These are phyloP conservation scores for Canariomyces notabilis DNA, from an alignment of 2,329 filamentous ascomycete genomes.

Conservation along the genomic window DNA sequence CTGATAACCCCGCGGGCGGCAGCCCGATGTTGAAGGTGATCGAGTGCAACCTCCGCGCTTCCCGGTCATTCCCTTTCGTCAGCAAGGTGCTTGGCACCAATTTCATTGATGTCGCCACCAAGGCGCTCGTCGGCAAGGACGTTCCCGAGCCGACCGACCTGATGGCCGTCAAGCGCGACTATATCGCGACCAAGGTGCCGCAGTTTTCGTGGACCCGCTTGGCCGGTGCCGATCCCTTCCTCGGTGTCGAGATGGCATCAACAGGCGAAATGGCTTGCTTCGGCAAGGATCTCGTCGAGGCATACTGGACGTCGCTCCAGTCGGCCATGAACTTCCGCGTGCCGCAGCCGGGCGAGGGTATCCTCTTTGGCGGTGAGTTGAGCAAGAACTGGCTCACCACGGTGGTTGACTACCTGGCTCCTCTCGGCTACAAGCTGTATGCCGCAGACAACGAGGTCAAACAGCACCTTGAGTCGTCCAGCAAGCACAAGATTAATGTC, in stretches of 20 bases:
- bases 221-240: slow-evolving; percentile 92
- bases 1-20: slow-evolving; percentile 67
- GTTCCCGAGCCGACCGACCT: slow-evolving; percentile 82
- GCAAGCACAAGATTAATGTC: slow-evolving; percentile 64
- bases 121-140: slow-evolving; percentile 78
- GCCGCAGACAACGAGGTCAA: slow-evolving; percentile 80
- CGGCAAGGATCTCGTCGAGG: slow-evolving; percentile 90
- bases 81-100: slow-evolving; percentile 95
- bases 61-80: slow-evolving; percentile 96
- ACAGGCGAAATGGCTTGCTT: slow-evolving; percentile 99
- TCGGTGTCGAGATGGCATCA: slow-evolving; percentile 95
- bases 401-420: slow-evolving; percentile 81
- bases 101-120: slow-evolving; percentile 94
- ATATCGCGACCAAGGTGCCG: slow-evolving; percentile 93
- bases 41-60: slow-evolving; percentile 95
- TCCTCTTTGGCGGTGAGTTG: slow-evolving; percentile 86
- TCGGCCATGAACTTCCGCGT: slow-evolving; percentile 99
- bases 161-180: slow-evolving; percentile 85
- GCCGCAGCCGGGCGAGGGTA: slow-evolving; percentile 88
- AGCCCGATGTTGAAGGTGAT: slow-evolving; percentile 86
- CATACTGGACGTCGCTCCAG: slow-evolving; percentile 95
- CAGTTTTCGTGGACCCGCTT: slow-evolving; percentile 99
- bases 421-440: slow-evolving; percentile 91
- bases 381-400: slow-evolving; percentile 65
- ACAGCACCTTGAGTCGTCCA: slow-evolving; percentile 67